A percentile compares a stretch with the other conserved stretches of the same genome.
These are phyloP conservation scores for Forsythia suspensa DNA, from an alignment of 257 asterid genomes.

Conservation along the genomic window DNA sequence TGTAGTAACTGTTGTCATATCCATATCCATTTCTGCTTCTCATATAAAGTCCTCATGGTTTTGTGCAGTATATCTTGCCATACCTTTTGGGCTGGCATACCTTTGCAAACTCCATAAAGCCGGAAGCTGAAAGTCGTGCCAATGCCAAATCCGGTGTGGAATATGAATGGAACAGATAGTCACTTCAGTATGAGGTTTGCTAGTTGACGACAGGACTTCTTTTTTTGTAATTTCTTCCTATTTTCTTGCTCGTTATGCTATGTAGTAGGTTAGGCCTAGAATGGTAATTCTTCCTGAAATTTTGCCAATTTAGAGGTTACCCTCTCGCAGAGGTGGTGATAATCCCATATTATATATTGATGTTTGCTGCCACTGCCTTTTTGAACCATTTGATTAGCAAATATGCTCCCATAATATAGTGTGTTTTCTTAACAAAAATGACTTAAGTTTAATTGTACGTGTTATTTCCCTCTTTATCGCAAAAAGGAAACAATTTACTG, in stretches of 20 bases:
- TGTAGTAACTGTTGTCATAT: neutral
- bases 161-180: conserved; percentile 80
- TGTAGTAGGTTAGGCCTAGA: neutral
- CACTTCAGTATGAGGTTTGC: conserved; percentile 15
- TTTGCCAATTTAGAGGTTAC: neutral
- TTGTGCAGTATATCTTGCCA: conserved; percentile 76
- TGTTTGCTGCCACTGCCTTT: too few relatives aligned
- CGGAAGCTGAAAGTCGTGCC: conserved; percentile 60
- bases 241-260: neutral
- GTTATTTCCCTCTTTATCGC: too few relatives aligned
- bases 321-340: neutral
- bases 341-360: neutral
- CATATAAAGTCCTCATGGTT: conserved; percentile 16
- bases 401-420: too few relatives aligned
- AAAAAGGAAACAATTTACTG: too few relatives aligned
- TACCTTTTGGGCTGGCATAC: conserved; percentile 92
- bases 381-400: too few relatives aligned
- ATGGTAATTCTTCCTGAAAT: neutral
- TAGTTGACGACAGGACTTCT: conserved; percentile 20
- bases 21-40: conserved; percentile 9
- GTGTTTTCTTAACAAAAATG: too few relatives aligned
- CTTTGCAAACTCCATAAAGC: conserved; percentile 64
- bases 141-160: conserved; percentile 67
- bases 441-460: too few relatives aligned
- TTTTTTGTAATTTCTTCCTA: neutral